Evolutionary conservation across 805 yeast genomes (phyloP).

Genomic region (Kuraishia ogatae): DNA sequence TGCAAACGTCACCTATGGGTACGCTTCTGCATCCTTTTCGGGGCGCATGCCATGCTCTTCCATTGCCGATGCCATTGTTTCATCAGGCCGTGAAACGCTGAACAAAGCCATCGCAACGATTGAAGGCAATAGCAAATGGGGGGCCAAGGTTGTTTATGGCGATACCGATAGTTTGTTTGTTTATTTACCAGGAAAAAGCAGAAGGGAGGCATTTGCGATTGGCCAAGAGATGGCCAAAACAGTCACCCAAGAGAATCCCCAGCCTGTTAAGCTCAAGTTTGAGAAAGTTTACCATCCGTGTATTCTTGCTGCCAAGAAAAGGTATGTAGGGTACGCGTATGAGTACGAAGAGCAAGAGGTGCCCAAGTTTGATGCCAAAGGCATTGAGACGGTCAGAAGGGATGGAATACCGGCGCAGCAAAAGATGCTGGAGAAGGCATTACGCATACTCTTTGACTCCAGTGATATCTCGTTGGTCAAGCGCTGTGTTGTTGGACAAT

Average conservation of each 20-base stretch:
- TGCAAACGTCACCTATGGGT: constrained; percentile 96
- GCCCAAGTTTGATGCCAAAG: constrained; percentile 89
- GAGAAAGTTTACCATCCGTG: constrained; percentile 92
- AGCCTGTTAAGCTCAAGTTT: constrained; percentile 76
- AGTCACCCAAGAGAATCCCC: constrained; percentile 63
- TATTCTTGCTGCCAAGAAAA: constrained; percentile 72
- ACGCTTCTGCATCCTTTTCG: constrained; percentile 87
- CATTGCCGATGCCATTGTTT: constrained; percentile 89
- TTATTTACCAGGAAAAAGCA: constrained; percentile 75
- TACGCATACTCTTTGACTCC: constrained; percentile 65
- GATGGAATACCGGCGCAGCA: constrained; percentile 94
- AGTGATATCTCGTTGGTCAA: constrained; percentile 66
- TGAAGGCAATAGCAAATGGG: constrained; percentile 53
- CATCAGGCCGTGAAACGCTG: constrained; percentile 81
- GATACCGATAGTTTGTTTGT: constrained; percentile 95
- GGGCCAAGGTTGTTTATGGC: constrained; percentile 92
- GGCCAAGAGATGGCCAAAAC: constrained; percentile 63
- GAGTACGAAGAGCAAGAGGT: constrained; percentile 43
- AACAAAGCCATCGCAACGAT: constrained; percentile 62
- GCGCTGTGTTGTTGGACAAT: constrained; percentile 53
- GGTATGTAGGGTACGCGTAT: constrained; percentile 84
- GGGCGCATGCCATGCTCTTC: constrained; percentile 98
- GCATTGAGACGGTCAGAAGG: constrained; percentile 88
- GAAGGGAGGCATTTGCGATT: constrained; percentile 64
- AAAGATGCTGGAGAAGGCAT: constrained; percentile 63